These are phyloP conservation scores for Eucalyptus curtisii DNA, from an alignment of 345 rosid species.

Conservation along the genomic window DNA sequence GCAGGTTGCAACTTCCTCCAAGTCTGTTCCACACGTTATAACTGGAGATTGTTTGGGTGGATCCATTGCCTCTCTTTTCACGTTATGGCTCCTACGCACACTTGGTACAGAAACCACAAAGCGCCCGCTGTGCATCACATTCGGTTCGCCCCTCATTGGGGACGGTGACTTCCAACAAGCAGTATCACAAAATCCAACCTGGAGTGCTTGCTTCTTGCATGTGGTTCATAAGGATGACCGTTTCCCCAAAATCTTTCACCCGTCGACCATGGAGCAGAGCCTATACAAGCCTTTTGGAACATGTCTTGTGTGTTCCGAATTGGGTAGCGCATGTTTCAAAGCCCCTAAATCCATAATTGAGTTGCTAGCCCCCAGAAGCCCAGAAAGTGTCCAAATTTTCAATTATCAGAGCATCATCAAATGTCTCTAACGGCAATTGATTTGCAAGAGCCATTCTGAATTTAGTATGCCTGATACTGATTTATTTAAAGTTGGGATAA, in stretches of 20 bases:
- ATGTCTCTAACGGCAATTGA: not conserved
- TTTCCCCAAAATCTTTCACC: conserved; percentile 6
- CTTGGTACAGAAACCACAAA: not conserved
- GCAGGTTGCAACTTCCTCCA: not conserved
- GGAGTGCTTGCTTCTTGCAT: conserved; percentile 49
- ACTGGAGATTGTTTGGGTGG: conserved; percentile 60
- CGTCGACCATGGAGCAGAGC: not conserved
- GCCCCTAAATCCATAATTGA: conserved; percentile 23
- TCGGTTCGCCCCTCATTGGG: conserved; percentile 49
- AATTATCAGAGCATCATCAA: conserved; percentile 3
- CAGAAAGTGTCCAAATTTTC: not conserved
- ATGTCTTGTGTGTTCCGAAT: conserved; percentile 25
- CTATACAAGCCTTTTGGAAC: conserved; percentile 41
- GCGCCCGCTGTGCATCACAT: conserved; percentile 57
- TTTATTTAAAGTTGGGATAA: conserved; percentile 3
- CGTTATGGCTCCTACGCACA: conserved; percentile 39
- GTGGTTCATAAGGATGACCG: conserved; percentile 23
- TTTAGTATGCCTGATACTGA: not conserved
- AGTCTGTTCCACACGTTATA: conserved; percentile 15
- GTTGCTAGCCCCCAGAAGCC: conserved; percentile 1
- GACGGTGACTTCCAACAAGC: conserved; percentile 19
- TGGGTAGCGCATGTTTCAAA: conserved; percentile 26
- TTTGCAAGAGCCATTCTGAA: not conserved
- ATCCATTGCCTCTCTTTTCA: conserved; percentile 56
- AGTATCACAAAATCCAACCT: conserved; percentile 7